A percentile compares a stretch with the other conserved stretches of the same genome.
Evolutionary conservation across 768 basidiomycete species (phyloP).

Genomic region (Pisolithus orientalis): DNA sequence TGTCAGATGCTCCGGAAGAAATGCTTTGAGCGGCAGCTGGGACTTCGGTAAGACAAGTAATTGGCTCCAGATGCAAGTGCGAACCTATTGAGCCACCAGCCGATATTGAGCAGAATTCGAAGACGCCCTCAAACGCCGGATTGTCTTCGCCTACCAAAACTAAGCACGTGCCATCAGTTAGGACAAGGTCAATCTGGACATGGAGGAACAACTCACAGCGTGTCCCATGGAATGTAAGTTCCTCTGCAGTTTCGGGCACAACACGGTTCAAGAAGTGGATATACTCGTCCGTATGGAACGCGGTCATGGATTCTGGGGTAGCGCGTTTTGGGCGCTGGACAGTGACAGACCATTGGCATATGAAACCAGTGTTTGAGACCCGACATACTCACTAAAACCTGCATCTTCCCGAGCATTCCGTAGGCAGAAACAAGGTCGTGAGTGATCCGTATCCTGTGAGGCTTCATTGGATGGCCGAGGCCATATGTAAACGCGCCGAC

Average conservation of each 20-base stretch:
- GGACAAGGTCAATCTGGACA: background rate
- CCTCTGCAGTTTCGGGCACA: slow-evolving; percentile 85
- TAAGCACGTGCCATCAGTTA: slow-evolving; percentile 13
- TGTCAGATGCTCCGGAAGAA: slow-evolving; percentile 70
- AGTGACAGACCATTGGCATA: background rate
- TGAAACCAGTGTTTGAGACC: background rate
- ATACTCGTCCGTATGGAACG: slow-evolving; percentile 98
- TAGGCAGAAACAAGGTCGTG: slow-evolving; percentile 90
- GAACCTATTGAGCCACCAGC: slow-evolving; percentile 91
- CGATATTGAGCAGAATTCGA: slow-evolving; percentile 95
- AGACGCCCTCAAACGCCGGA: slow-evolving; percentile 92
- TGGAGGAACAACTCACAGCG: slow-evolving; percentile 54
- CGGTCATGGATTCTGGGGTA: slow-evolving; percentile 72
- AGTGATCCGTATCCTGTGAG: slow-evolving; percentile 89
- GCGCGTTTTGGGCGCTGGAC: slow-evolving; percentile 63
- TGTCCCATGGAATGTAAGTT: slow-evolving; percentile 77
- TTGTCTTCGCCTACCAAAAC: slow-evolving; percentile 85
- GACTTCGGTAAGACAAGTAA: background rate
- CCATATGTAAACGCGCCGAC: slow-evolving; percentile 78
- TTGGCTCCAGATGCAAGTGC: slow-evolving; percentile 16
- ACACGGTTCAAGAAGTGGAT: slow-evolving; percentile 86
- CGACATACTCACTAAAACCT: slow-evolving; percentile 60
- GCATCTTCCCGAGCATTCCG: slow-evolving; percentile 91
- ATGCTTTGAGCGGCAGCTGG: slow-evolving; percentile 77
- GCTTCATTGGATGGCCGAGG: slow-evolving; percentile 91